Evolutionary conservation across 768 basidiomycete genomes (phyloP).

Genomic region (Lentinus brumalis): DNA sequence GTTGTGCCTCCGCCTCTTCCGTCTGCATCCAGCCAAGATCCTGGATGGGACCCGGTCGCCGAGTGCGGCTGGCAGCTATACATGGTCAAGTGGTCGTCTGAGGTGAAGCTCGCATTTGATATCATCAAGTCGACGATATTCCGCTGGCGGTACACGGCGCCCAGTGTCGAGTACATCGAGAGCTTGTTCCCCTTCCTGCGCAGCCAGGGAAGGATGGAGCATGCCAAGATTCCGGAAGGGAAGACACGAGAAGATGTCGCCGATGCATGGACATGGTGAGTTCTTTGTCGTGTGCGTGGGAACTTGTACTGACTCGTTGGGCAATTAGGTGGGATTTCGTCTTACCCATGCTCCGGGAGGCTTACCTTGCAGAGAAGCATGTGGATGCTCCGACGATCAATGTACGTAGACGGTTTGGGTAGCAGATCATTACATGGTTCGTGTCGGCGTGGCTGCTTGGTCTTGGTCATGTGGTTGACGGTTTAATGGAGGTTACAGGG

Average conservation of each 20-base stretch:
- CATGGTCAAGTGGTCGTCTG: background rate
- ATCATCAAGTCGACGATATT: constrained; percentile 2
- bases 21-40: background rate
- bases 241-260: background rate
- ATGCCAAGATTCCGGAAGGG: background rate
- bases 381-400: too few relatives aligned
- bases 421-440: too few relatives aligned
- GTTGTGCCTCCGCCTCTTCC: background rate
- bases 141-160: constrained; percentile 3
- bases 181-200: background rate
- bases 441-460: too few relatives aligned
- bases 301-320: background rate
- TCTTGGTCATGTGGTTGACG: too few relatives aligned
- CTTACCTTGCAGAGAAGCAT: background rate
- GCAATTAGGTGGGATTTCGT: constrained; percentile 4
- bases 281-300: background rate
- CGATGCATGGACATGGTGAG: constrained; percentile 9
- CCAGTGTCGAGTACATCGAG: background rate
- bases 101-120: background rate
- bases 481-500: too few relatives aligned
- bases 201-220: constrained; percentile 2
- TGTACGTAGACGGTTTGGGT: too few relatives aligned
- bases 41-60: constrained; percentile 19
- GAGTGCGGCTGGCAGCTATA: constrained; percentile 10
- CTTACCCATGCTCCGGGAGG: background rate